phyloP scores from a whole-genome alignment of 768 basidiomycete species.

The Amanita pseudoporphyria region DNA sequence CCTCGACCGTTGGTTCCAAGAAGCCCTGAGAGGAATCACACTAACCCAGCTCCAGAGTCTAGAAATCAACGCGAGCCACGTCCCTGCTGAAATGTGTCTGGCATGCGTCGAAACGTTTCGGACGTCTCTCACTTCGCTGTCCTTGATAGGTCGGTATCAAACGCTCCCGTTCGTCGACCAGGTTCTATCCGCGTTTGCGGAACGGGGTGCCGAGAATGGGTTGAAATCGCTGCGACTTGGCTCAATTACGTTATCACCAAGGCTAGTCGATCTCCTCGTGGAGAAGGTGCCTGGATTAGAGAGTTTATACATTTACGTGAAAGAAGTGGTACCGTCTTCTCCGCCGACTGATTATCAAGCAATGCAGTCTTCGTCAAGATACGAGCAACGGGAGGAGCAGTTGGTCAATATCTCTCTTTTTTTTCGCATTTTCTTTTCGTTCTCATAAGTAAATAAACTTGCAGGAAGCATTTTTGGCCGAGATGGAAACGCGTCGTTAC shows the following conservation, averaged over 20 bases:
- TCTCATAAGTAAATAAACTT: neutral
- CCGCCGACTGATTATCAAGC: neutral
- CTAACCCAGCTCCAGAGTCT: conserved; percentile 21
- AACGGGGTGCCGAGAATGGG: conserved; percentile 9
- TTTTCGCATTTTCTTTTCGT: neutral
- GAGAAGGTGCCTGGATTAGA: conserved; percentile 23
- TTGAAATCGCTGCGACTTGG: conserved; percentile 29
- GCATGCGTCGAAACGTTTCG: conserved; percentile 25
- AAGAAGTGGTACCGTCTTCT: conserved; percentile 23
- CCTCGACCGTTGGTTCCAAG: conserved; percentile 28
- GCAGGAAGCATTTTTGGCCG: conserved; percentile 22
- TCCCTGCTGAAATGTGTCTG: conserved; percentile 27
- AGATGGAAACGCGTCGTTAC: conserved; percentile 4
- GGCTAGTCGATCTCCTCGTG: conserved; percentile 32
- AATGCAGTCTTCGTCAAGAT: neutral
- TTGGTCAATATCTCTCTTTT: neutral
- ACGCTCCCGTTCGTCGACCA: conserved; percentile 25
- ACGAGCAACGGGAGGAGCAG: neutral
- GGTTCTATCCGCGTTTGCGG: conserved; percentile 17
- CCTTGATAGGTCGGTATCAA: conserved; percentile 30
- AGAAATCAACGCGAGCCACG: conserved; percentile 25
- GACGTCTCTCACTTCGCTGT: conserved; percentile 23
- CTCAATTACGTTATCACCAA: conserved; percentile 30
- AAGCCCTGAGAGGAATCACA: conserved; percentile 19
- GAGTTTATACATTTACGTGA: conserved; percentile 28